A percentile compares a stretch with the other conserved stretches of the same genome.
Conservation (phyloP, 1,284 basidiomycete species). For the Macrocystidia cucumis region DNA sequence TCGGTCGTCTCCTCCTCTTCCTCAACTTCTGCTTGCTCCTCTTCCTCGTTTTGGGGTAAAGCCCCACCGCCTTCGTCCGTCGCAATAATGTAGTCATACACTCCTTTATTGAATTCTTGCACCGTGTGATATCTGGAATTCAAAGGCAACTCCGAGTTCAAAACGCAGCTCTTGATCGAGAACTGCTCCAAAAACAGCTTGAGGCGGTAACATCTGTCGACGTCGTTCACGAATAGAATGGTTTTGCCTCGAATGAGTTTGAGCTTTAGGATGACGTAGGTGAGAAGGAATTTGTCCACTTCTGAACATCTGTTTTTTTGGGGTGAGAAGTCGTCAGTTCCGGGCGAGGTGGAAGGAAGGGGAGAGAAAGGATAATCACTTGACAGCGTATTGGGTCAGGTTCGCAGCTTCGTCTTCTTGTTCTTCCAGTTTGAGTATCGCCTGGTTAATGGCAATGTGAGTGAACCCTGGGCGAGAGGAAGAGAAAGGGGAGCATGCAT, state of each 20-base stretch:
- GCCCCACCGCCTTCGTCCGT: conserved; percentile 82
- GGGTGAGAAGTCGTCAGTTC: background rate
- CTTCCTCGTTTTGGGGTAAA: too few species aligned
- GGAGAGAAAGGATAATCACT: conserved; percentile 27
- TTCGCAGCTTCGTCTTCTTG: conserved; percentile 71
- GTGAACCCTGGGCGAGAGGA: conserved; percentile 17
- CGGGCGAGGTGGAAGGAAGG: background rate
- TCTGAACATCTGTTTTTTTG: conserved; percentile 64
- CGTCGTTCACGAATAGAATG: conserved; percentile 95
- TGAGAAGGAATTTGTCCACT: conserved; percentile 92
- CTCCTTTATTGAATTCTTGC: conserved; percentile 98
- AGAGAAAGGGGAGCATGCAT: conserved; percentile 25
- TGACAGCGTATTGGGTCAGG: conserved; percentile 84
- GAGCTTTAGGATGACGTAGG: conserved; percentile 93
- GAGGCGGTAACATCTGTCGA: conserved; percentile 90
- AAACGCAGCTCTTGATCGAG: conserved; percentile 91
- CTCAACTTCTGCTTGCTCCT: conserved; percentile 49
- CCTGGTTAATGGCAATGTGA: conserved; percentile 46
- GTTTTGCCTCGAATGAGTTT: conserved; percentile 95
- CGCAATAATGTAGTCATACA: conserved; percentile 98
- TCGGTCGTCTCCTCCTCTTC: conserved; percentile 26
- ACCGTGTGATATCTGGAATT: conserved; percentile 97
- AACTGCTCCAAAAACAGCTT: conserved; percentile 98
- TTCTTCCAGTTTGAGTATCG: conserved; percentile 81
- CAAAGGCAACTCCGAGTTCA: conserved; percentile 94